These are phyloP conservation scores for Malassezia restricta DNA, from an alignment of 1,284 basidiomycete genomes.

Conservation along the genomic window DNA sequence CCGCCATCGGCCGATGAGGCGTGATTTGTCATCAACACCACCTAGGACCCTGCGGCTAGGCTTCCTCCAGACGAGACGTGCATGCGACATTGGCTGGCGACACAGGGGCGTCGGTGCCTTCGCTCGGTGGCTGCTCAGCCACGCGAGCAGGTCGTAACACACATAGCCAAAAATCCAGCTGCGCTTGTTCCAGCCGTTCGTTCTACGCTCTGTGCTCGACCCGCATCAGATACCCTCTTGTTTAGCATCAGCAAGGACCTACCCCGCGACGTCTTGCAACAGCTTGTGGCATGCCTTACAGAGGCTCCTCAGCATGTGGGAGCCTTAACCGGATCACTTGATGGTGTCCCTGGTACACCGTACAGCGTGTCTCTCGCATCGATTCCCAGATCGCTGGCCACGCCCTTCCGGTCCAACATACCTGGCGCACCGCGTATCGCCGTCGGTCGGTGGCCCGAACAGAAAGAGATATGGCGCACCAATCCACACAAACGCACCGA, in stretches of 20 bases:
- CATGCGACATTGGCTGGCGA: too few relatives aligned
- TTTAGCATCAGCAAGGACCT: conserved; percentile 30
- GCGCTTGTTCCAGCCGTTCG: conserved; percentile 1
- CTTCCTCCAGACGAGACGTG: too few relatives aligned
- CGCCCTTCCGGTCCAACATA: conserved; percentile 30
- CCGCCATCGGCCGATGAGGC: too few relatives aligned
- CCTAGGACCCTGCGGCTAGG: too few relatives aligned
- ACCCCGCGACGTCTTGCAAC: conserved; percentile 19
- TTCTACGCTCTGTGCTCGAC: neutral
- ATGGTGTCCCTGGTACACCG: conserved; percentile 13
- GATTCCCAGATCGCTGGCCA: conserved; percentile 20
- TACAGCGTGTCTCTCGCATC: conserved; percentile 26
- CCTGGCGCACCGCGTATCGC: conserved; percentile 23
- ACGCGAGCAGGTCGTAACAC: neutral
- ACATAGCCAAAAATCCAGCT: neutral
- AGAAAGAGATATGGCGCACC: conserved; percentile 28
- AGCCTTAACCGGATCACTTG: conserved; percentile 16
- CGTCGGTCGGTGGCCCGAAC: conserved; percentile 29
- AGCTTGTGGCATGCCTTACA: conserved; percentile 21
- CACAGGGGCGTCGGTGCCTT: too few relatives aligned
- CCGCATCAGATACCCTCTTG: conserved; percentile 10
- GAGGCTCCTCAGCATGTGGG: conserved; percentile 14
- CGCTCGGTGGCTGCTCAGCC: too few relatives aligned
- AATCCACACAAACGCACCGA: conserved; percentile 22
- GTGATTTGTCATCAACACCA: too few relatives aligned